Conservation (phyloP, 2,329 filamentous ascomycete genomes). For the Leptographium radiaticola region DNA sequence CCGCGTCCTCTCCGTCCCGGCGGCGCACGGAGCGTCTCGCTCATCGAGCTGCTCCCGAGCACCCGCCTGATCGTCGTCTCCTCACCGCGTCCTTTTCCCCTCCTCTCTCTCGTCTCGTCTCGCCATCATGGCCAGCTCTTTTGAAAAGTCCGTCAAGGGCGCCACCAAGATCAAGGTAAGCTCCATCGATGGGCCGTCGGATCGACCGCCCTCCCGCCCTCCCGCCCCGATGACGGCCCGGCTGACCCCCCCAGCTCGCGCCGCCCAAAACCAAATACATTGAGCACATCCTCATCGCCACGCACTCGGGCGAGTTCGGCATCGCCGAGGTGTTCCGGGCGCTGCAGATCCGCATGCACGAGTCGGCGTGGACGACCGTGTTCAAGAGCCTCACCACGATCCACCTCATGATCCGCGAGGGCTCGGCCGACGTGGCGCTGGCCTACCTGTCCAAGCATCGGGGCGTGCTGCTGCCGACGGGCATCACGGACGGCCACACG, state of each 20-base stretch:
- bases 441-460: conserved; percentile 72
- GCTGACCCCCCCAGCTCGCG: conserved; percentile 49
- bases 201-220: not conserved
- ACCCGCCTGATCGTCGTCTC: too few relatives aligned
- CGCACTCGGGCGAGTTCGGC: conserved; percentile 85
- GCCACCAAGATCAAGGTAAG: conserved; percentile 91
- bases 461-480: conserved; percentile 73
- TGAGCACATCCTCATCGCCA: conserved; percentile 92
- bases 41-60: not conserved
- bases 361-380: conserved; percentile 98
- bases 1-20: not conserved
- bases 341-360: conserved; percentile 74
- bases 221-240: conserved; percentile 3
- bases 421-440: conserved; percentile 77
- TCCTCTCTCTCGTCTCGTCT: not conserved
- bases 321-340: conserved; percentile 93
- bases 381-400: conserved; percentile 96
- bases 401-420: conserved; percentile 95
- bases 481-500: conserved; percentile 86
- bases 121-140: conserved; percentile 61
- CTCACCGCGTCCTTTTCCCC: not conserved
- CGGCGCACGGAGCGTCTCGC: not conserved
- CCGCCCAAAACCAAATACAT: conserved; percentile 99
- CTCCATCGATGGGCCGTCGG: too few relatives aligned
- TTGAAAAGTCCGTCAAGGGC: conserved; percentile 98